Conservation (phyloP, 31 red algal species). For the Porphyra umbilicalis region DNA sequence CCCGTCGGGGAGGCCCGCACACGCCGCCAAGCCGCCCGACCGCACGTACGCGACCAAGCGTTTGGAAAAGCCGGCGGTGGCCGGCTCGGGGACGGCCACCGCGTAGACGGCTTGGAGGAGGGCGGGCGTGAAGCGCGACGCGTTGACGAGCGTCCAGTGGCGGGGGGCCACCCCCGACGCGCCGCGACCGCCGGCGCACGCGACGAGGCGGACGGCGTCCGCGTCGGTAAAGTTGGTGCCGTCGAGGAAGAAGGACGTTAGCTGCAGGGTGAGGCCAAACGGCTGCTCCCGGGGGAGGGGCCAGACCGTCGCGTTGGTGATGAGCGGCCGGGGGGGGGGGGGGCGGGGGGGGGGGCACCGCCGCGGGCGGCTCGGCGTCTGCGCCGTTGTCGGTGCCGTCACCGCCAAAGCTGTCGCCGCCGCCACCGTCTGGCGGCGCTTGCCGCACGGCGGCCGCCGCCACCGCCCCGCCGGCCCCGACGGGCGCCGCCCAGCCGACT, state of each 20-base stretch:
- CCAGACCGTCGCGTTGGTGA: background rate
- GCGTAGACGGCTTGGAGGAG: background rate
- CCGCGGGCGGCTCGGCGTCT: background rate
- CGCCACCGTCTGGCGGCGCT: background rate
- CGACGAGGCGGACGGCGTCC: background rate
- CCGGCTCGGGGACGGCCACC: background rate
- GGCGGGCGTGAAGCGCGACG: background rate
- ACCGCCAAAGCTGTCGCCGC: background rate
- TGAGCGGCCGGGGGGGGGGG: background rate
- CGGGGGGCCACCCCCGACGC: background rate
- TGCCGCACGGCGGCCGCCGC: background rate
- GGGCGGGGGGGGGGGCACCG: background rate
- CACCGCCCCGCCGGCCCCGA: background rate
- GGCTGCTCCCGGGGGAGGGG: background rate
- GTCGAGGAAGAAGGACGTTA: background rate
- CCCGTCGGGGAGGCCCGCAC: background rate
- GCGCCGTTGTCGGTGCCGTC: background rate
- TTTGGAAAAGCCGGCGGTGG: background rate
- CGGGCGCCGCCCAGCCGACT: too few relatives aligned
- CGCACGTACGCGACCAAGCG: background rate
- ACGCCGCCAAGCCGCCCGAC: background rate
- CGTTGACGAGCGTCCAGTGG: background rate
- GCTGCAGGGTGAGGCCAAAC: background rate
- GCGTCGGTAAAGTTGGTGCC: background rate
- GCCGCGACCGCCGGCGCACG: background rate